These are phyloP conservation scores for Sporothrix variecibatus DNA, from an alignment of 2,329 filamentous ascomycete species.

Conservation along the genomic window DNA sequence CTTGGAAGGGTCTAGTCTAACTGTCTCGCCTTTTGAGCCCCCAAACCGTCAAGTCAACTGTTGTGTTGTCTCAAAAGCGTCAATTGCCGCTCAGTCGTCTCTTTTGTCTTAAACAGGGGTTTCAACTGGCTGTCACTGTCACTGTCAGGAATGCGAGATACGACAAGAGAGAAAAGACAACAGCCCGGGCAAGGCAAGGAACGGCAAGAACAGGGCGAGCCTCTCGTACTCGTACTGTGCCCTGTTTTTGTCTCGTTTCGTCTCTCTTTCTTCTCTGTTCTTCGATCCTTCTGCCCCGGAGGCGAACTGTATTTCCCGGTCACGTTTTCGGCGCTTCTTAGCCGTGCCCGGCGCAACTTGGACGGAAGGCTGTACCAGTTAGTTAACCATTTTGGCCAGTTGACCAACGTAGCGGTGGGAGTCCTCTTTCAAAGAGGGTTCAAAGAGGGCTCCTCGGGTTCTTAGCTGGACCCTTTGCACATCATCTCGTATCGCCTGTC, in stretches of 20 bases:
- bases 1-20: background rate
- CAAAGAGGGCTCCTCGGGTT: background rate
- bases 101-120: background rate
- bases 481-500: background rate
- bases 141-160: background rate
- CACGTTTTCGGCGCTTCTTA: background rate
- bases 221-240: background rate
- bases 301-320: background rate
- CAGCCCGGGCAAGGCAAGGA: background rate
- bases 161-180: background rate
- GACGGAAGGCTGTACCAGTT: background rate
- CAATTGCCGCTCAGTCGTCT: background rate
- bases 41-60: background rate
- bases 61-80: background rate
- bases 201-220: background rate
- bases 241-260: background rate
- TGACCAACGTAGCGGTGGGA: background rate
- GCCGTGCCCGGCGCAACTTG: background rate
- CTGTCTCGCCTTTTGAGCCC: background rate
- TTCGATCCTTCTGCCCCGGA: background rate
- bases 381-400: background rate
- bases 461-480: background rate
- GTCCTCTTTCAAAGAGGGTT: background rate
- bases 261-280: background rate
- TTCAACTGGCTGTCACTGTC: background rate